Conservation (phyloP, 352 stramenopile species). For the Phytophthora cajani region DNA sequence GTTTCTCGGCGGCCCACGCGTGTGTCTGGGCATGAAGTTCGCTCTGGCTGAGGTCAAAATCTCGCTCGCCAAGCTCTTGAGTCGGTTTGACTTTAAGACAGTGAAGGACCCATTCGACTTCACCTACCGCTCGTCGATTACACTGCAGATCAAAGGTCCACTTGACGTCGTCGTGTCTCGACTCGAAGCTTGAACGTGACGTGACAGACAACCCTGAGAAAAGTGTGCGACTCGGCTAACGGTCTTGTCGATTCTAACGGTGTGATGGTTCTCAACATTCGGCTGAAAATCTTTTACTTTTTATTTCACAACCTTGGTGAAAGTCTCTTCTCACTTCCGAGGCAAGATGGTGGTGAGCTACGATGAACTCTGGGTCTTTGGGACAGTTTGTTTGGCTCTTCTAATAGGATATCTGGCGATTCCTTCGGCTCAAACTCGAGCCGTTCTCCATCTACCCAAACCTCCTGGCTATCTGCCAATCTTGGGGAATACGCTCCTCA, state of each 20-base stretch:
- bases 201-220: not conserved
- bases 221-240: not conserved
- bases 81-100: conserved; percentile 54
- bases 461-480: conserved; percentile 53
- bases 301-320: not conserved
- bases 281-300: not conserved
- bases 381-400: conserved; percentile 14
- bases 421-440: conserved; percentile 27
- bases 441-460: conserved; percentile 39
- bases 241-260: not conserved
- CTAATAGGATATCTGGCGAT: conserved; percentile 35
- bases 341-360: not conserved
- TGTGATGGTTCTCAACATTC: not conserved
- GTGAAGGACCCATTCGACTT: conserved; percentile 48
- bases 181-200: not conserved
- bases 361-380: conserved; percentile 10
- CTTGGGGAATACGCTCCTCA: conserved; percentile 60
- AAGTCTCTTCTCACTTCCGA: not conserved
- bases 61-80: conserved; percentile 57
- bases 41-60: conserved; percentile 73
- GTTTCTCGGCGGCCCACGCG: conserved; percentile 70
- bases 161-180: conserved; percentile 37
- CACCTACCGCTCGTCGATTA: conserved; percentile 54
- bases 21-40: conserved; percentile 76
- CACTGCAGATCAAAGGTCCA: conserved; percentile 50